Conservation (phyloP, 2,329 filamentous ascomycete species). For the Talaromyces pinophilus region DNA sequence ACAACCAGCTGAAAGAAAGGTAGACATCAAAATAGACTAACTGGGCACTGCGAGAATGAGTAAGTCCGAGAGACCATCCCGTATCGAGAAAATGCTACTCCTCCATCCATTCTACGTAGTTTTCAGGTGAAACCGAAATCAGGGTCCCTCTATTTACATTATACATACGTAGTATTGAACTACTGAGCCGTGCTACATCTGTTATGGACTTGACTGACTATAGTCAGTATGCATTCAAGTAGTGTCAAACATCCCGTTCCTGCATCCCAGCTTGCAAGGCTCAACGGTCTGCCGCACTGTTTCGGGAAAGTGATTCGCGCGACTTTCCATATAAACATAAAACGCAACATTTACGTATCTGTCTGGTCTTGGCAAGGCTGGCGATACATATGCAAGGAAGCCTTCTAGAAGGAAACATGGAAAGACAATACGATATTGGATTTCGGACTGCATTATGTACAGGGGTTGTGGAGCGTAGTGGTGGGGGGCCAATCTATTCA, state of each 20-base stretch:
- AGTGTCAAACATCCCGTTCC: background rate
- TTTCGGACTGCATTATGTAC: background rate
- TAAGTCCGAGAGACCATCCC: background rate
- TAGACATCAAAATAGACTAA: background rate
- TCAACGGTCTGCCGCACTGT: background rate
- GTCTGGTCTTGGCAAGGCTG: background rate
- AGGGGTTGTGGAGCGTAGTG: background rate
- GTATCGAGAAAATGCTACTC: background rate
- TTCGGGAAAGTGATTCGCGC: background rate
- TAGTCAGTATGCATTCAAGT: background rate
- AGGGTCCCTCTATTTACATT: background rate
- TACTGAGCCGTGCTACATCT: background rate
- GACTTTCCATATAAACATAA: background rate
- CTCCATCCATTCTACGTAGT: background rate
- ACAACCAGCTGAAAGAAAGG: background rate
- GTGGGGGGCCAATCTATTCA: conserved; percentile 6
- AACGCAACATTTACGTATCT: background rate
- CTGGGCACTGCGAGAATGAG: background rate
- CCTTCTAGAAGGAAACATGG: background rate
- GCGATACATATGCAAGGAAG: background rate
- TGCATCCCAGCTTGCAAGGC: background rate
- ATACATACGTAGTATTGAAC: background rate
- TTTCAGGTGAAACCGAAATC: background rate
- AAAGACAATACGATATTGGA: background rate
- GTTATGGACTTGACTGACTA: background rate